Percentiles rank a stretch among this genome's conserved stretches.
These are phyloP conservation scores for Erythrophleum ivorense DNA, from an alignment of 331 rosid species.

Conservation along the genomic window DNA sequence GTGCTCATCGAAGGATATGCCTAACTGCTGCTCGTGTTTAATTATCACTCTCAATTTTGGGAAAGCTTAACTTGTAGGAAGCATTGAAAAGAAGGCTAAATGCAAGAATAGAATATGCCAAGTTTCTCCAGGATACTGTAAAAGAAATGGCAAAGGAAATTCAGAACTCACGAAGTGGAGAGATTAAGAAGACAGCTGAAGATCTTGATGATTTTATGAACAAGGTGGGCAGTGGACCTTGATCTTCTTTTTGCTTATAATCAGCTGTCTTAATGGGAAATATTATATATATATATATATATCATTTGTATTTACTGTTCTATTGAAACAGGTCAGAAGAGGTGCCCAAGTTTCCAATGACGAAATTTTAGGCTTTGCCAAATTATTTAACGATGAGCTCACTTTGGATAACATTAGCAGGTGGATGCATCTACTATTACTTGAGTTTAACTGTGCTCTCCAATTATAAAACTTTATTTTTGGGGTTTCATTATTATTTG, in stretches of 20 bases:
- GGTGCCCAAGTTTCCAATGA: constrained; percentile 77
- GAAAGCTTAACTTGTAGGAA: constrained; percentile 60
- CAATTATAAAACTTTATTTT: constrained; percentile 2
- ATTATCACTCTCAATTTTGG: constrained; percentile 36
- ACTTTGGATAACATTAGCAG: constrained; percentile 93
- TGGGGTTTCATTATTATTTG: constrained; percentile 34
- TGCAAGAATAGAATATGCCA: constrained; percentile 89
- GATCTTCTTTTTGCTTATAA: constrained; percentile 19
- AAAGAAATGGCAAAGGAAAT: constrained; percentile 96
- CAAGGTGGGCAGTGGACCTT: constrained; percentile 45
- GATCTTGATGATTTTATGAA: constrained; percentile 85
- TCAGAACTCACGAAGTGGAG: constrained; percentile 78
- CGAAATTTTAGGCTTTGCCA: constrained; percentile 85
- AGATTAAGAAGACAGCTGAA: constrained; percentile 77
- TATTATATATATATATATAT: not conserved
- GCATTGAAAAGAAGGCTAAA: constrained; percentile 81
- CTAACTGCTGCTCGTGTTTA: constrained; percentile 23
- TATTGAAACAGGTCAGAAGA: constrained; percentile 67
- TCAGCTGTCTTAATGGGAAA: constrained; percentile 2
- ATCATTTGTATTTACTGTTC: constrained; percentile 11
- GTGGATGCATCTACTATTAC: constrained; percentile 43
- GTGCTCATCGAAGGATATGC: constrained; percentile 29
- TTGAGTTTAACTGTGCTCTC: constrained; percentile 22
- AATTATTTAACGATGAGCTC: constrained; percentile 88
- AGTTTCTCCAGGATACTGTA: constrained; percentile 86